phyloP scores from a whole-genome alignment of 2,329 filamentous ascomycete species.

The Apiospora phragmitis region DNA sequence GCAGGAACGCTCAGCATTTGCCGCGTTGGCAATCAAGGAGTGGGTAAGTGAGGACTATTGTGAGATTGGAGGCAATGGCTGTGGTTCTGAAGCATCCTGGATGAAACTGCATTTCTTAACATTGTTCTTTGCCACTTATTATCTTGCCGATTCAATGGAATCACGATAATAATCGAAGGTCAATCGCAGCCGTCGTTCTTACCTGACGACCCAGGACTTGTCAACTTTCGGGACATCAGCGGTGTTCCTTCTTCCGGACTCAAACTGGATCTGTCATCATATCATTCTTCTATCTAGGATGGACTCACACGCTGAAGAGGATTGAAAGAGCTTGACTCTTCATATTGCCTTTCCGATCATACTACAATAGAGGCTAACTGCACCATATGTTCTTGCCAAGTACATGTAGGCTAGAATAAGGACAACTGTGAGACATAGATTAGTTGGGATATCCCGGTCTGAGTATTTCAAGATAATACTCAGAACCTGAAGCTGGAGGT shows the following conservation, averaged over 20 bases:
- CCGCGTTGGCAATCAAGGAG: neutral
- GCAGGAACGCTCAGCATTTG: neutral
- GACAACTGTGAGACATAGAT: neutral
- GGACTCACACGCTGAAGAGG: too few relatives aligned
- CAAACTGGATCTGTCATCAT: neutral
- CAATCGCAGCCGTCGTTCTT: neutral
- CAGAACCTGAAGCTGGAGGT: neutral
- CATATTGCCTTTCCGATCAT: neutral
- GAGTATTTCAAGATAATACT: neutral
- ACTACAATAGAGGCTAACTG: neutral
- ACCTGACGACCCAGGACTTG: neutral
- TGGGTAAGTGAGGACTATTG: neutral
- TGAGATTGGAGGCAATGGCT: neutral
- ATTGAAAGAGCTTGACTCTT: neutral
- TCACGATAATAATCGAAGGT: neutral
- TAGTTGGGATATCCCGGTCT: neutral
- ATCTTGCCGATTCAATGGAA: neutral
- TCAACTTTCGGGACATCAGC: neutral
- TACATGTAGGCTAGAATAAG: neutral
- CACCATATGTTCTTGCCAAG: neutral
- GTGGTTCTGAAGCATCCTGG: neutral
- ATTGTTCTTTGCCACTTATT: neutral
- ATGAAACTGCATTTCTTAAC: neutral
- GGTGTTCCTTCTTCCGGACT: neutral
- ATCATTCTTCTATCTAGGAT: neutral